Evolutionary conservation across 768 basidiomycete species (phyloP), one percentile per base, ranked within the genome.

Genomic region (Agaricus subrufescens): DNA sequence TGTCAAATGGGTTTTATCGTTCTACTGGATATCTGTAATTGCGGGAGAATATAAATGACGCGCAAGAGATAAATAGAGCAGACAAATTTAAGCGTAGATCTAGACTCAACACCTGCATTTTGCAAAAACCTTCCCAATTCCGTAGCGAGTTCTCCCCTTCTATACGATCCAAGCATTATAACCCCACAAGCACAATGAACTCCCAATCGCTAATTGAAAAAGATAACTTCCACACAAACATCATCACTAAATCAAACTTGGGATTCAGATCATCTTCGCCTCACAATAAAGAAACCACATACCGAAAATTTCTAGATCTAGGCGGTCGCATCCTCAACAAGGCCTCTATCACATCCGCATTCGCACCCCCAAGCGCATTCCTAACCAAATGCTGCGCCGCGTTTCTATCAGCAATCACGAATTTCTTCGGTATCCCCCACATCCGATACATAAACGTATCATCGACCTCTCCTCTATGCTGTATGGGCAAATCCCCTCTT

Each of bases 291-390:
- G 9, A 23, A 52, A 26, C 31, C 31, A 58, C 72, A 45, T 42
- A 77, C 79, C 73, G 70, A 59, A 69, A 72, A 52, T 66, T 57
- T 58, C 77, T 65, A 12, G 73, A 64, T 25, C 75, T 61, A 0
- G 77, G 73, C 9, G 69, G 61, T 14, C 64, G 67, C 60, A 78
- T 67, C 46, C 60, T 64, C 50, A 80, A 55, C 52, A 84, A 62
- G 1, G 76, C 71, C 15, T 64, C 65, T 46, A 68, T 69, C 42
- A 79, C 64, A 60, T 80, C 74, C 23, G 61, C 47, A 63, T 81
- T 71, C 4, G 75, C 77, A 1, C 83, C 82, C 6, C 81, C 81
- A 0, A 85, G 68, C 1, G 80, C 80, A 59, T 84, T 85, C 50
- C 81, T 67, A 34, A 76, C 67, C 30, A 86, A 59, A 66, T 85